Base-by-base conservation (phyloP, 2,329 filamentous ascomycete species). In the Fusarium austroafricanum region DNA sequence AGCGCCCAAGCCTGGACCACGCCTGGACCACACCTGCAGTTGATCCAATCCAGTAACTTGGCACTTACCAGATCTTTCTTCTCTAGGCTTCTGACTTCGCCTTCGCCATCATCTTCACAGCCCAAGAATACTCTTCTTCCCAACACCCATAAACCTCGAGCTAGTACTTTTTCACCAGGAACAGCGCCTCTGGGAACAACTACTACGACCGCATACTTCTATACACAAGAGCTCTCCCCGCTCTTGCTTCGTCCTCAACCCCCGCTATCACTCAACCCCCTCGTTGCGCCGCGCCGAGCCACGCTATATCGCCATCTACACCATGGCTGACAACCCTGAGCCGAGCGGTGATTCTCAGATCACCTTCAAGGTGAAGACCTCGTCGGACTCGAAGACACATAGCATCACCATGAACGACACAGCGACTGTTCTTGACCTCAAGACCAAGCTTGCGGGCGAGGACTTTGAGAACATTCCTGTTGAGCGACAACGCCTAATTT, bases 351-450 rank as follows among this genome's bases (percentile, higher is more conserved):
- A 94, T 76, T 83, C 90, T 75, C 90, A 94, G 75, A 83, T 99
- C 82, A 97, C 92, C 79, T 98, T 99, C 88, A 96, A 94, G 83
- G 90, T 99, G 81, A 99, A 98, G 84, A 92, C 93, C n/a, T 94
- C 93, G n/a, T 91, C 90, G 73, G 94, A 97, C 26, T 26, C 26
- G 77, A 89, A 88, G 78, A 93, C 92, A 79, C 94, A 93, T 77
- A 90, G 87, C 52, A 84, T 99, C 77, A 96, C 93, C 57, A 90
- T 98, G 76, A 81, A 91, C 59, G 86, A 91, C 70, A 87, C 88
- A 35, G 92, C 91, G 47, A 92, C 91, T 10, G 91, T 98, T 42
- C 85, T 88, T 58, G 94, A 97, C 65, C 87, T 99, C 73, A 99
- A 99, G 86, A 87, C 87, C 66, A 97, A 95, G 84, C 89, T 99